These are phyloP conservation scores for Ammopiptanthus mongolicus DNA, from an alignment of 306 rosid species.

Conservation along the genomic window DNA sequence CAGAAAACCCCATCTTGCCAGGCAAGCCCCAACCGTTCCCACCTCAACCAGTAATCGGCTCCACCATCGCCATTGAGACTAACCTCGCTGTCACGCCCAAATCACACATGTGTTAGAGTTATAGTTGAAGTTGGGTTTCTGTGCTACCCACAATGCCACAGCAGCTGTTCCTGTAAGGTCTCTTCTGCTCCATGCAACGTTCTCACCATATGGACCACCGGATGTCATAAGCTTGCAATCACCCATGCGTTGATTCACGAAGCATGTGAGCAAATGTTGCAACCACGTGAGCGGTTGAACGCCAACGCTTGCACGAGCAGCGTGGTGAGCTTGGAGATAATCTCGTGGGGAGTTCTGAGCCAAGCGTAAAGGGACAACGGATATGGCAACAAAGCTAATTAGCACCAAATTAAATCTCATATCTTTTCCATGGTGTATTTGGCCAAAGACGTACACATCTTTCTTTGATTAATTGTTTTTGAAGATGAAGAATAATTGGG, in stretches of 20 bases:
- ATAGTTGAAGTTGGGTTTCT: constrained; percentile 24
- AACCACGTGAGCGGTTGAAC: neutral
- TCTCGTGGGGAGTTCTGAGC: constrained; percentile 20
- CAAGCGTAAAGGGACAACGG: neutral
- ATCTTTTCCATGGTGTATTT: neutral
- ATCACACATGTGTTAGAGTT: constrained; percentile 7
- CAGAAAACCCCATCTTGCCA: too few species aligned
- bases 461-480: neutral
- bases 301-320: constrained; percentile 4
- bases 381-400: neutral
- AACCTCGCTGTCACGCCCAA: too few species aligned
- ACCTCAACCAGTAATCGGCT: too few species aligned
- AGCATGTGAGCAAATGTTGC: constrained; percentile 3
- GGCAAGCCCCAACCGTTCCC: too few species aligned
- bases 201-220: constrained; percentile 22
- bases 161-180: neutral
- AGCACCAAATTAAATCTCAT: neutral
- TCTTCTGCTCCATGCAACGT: constrained; percentile 10
- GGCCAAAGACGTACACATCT: neutral
- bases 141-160: constrained; percentile 25
- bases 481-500: neutral
- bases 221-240: constrained; percentile 22
- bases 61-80: too few species aligned
- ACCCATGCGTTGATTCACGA: neutral
- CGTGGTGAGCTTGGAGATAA: constrained; percentile 24